A percentile compares a stretch with the other conserved stretches of the same genome.
phyloP scores from a whole-genome alignment of 108 stramenopile species.

The Poteriospumella lacustris region DNA sequence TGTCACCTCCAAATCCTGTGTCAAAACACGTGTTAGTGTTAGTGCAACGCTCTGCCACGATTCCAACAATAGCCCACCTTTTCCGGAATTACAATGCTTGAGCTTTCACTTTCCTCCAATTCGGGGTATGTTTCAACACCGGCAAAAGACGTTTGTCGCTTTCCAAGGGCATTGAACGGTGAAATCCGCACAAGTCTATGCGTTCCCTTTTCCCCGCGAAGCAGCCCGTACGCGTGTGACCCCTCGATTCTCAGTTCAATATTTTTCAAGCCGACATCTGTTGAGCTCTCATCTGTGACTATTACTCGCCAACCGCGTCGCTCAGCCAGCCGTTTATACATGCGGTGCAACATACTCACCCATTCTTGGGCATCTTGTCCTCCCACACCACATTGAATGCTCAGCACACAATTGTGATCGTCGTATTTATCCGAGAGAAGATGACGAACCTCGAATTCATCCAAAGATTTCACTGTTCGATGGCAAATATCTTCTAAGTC shows the following conservation, averaged over 20 bases:
- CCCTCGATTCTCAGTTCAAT: constrained; percentile 69
- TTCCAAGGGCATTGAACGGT: constrained; percentile 87
- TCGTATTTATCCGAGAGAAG: constrained; percentile 43
- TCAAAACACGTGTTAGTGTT: not conserved
- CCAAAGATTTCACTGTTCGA: too few relatives aligned
- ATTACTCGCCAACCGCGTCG: constrained; percentile 32
- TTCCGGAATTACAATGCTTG: not conserved
- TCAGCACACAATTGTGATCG: constrained; percentile 32
- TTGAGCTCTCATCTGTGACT: constrained; percentile 46
- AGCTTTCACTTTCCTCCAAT: constrained; percentile 50
- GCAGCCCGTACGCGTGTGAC: constrained; percentile 68
- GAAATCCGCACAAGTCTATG: constrained; percentile 81
- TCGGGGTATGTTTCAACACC: constrained; percentile 83
- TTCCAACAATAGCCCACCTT: not conserved
- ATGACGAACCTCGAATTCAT: too few relatives aligned
- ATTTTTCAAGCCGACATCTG: constrained; percentile 72
- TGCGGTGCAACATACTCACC: constrained; percentile 42
- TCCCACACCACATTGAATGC: constrained; percentile 43
- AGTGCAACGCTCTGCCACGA: not conserved
- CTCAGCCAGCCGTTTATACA: constrained; percentile 47
- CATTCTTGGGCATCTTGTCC: constrained; percentile 48
- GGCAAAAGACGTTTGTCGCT: constrained; percentile 92
- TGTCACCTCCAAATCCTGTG: constrained; percentile 43
- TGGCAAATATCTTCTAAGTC: too few relatives aligned
- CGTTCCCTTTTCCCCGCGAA: constrained; percentile 84